Evolutionary conservation across 768 basidiomycete genomes (phyloP), one percentile per base, ranked within the genome.

Genomic region (Leccinum disarticulatum): DNA sequence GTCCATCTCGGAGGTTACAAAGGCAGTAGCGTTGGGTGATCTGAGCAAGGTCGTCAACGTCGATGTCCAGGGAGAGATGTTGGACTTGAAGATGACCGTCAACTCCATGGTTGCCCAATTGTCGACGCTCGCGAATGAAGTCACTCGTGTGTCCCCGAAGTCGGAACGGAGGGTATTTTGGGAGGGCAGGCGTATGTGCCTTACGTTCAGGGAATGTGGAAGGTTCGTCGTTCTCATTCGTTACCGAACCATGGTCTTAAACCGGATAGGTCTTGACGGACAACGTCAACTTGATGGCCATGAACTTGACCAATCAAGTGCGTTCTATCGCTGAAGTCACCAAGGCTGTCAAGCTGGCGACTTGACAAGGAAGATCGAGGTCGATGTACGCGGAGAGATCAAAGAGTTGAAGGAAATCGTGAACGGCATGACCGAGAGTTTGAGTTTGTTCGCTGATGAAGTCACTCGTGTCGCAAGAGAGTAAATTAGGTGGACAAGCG

Each of bases 171-270:
- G 72, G 93, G 93, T 72, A 96, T 92, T 52, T 80, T 98, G 72
- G 95, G 95, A 52, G 95, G 95, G 17, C 94, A 97, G 71, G 95
- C 95, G 0, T 83, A 80, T 58, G 95, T 96, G 0, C 88, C 90
- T n/a, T 92, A 90, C 52, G 94, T 95, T 1, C 88, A 94, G 70
- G 94, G 94, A 56, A 93, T 93, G 80, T 95, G 94, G 94, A 93
- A 95, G 81, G 90, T 88, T 56, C 19, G 78, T 64, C 25, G 2
- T 30, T 4, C 17, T 30, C 35, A 3, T 52, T 27, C 15, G 13
- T 1, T 54, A 71, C 53, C 64, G 17, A 27, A 11, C 31, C 2
- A 9, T 7, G 5, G 6, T 13, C 25, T 49, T 22, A n/a, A n/a
- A 30, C 41, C 22, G 46, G 17, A 33, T 61, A 81, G 80, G 79